phyloP scores from a whole-genome alignment of 371 early-diverging fungal genomes.

The Syncephalastrum sp. region DNA sequence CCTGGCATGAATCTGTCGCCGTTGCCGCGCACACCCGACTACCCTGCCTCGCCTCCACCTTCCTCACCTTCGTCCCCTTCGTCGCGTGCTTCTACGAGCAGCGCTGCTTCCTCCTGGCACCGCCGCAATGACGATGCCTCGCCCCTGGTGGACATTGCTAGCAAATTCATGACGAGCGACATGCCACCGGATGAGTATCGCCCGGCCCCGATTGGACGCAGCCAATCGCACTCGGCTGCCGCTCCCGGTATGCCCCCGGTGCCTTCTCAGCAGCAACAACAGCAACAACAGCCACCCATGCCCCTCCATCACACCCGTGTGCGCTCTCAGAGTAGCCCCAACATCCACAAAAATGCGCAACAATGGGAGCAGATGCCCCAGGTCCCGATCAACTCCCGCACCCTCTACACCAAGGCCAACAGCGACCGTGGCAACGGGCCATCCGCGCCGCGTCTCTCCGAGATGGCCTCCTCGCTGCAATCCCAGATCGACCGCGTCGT shows the following conservation, averaged over 20 bases:
- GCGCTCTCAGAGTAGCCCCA: constrained; percentile 66
- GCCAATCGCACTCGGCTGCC: constrained; percentile 38
- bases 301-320: constrained; percentile 41
- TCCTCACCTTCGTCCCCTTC: constrained; percentile 60
- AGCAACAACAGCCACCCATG: constrained; percentile 5
- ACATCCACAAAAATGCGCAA: constrained; percentile 46
- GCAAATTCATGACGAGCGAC: constrained; percentile 39
- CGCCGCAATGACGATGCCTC: constrained; percentile 23
- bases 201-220: constrained; percentile 28
- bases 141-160: constrained; percentile 47
- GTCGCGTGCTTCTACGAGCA: constrained; percentile 27
- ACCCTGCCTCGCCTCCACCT: constrained; percentile 61
- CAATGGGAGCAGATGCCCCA: constrained; percentile 26
- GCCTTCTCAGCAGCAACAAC: constrained; percentile 10
- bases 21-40: constrained; percentile 25
- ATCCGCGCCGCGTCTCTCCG: constrained; percentile 62
- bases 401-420: constrained; percentile 61
- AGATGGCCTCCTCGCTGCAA: constrained; percentile 14
- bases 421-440: constrained; percentile 71
- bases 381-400: constrained; percentile 27
- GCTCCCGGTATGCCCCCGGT: constrained; percentile 12
- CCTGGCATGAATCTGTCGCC: constrained; percentile 6
- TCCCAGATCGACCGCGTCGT: constrained; percentile 20
- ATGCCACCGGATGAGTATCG: constrained; percentile 19
- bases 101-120: constrained; percentile 8